A percentile compares a stretch with the other conserved stretches of the same genome.
phyloP scores from a whole-genome alignment of 2,329 filamentous ascomycete species.

The Phoma sp. region DNA sequence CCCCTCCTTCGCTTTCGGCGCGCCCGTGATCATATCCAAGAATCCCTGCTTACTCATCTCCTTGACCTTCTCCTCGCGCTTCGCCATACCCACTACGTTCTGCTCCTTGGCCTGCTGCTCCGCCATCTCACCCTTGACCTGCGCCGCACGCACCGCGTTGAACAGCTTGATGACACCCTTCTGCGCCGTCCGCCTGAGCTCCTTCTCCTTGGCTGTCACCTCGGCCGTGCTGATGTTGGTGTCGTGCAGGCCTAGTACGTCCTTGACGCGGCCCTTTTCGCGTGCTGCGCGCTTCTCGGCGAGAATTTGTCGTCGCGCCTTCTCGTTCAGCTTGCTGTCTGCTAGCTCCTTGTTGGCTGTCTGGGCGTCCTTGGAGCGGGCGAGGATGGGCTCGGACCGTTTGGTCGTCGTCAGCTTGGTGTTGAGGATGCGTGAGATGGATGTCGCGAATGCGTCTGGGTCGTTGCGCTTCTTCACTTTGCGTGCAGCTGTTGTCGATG shows the following conservation, averaged over 20 bases:
- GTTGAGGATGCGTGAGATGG: slow-evolving; percentile 88
- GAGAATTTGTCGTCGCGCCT: slow-evolving; percentile 78
- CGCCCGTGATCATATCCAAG: slow-evolving; percentile 79
- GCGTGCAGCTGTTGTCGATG: slow-evolving; percentile 38
- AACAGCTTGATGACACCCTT: slow-evolving; percentile 95
- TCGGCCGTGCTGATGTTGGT: slow-evolving; percentile 55
- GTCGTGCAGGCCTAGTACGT: slow-evolving; percentile 75
- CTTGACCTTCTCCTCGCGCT: slow-evolving; percentile 85
- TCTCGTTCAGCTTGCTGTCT: slow-evolving; percentile 80
- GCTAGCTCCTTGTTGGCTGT: slow-evolving; percentile 74
- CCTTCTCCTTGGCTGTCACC: slow-evolving; percentile 74
- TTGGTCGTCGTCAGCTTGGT: slow-evolving; percentile 85
- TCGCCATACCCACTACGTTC: slow-evolving; percentile 77
- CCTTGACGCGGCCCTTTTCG: slow-evolving; percentile 87
- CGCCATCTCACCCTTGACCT: slow-evolving; percentile 84
- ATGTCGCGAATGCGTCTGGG: slow-evolving; percentile 87
- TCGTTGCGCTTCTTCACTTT: slow-evolving; percentile 87
- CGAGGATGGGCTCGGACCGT: slow-evolving; percentile 87
- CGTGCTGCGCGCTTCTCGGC: slow-evolving; percentile 79
- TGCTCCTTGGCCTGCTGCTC: slow-evolving; percentile 71
- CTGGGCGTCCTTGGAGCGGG: slow-evolving; percentile 77
- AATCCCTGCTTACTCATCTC: slow-evolving; percentile 99
- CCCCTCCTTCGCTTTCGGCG: slow-evolving; percentile 51
- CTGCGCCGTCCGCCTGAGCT: slow-evolving; percentile 85
- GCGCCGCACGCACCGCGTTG: slow-evolving; percentile 90